phyloP scores from a whole-genome alignment of 768 basidiomycete species.

The Porphyrellus cyaneotinctus region DNA sequence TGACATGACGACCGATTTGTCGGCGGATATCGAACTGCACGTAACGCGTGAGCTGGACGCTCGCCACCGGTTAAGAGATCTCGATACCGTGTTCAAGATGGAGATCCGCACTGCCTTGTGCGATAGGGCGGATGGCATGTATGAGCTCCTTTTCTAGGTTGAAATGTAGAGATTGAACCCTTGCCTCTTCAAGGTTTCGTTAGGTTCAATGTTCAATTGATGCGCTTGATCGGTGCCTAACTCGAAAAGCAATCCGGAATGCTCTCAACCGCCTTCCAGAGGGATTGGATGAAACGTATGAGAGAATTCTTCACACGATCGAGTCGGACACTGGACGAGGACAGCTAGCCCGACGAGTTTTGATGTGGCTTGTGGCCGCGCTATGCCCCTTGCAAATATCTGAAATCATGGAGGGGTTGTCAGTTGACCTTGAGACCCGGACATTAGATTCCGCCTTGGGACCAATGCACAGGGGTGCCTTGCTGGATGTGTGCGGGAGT shows the following conservation, averaged over 20 bases:
- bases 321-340: background rate
- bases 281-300: conserved; percentile 2
- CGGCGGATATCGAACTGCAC: background rate
- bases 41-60: background rate
- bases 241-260: background rate
- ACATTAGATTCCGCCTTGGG: background rate
- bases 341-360: background rate
- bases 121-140: background rate
- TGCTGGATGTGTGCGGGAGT: conserved; percentile 8
- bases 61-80: background rate
- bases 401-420: conserved; percentile 3
- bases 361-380: conserved; percentile 1
- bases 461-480: conserved; percentile 2
- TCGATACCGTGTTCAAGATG: background rate
- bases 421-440: background rate
- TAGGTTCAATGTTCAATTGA: conserved; percentile 3
- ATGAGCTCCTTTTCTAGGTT: background rate
- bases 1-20: background rate
- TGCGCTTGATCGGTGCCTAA: background rate
- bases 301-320: background rate
- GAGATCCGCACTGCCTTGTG: background rate
- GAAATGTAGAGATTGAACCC: background rate
- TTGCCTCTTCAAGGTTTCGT: background rate
- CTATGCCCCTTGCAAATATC: background rate
- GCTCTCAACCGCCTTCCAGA: background rate